Evolutionary conservation across 306 rosid species (phyloP).

Genomic region (Cicer chorassanicum): DNA sequence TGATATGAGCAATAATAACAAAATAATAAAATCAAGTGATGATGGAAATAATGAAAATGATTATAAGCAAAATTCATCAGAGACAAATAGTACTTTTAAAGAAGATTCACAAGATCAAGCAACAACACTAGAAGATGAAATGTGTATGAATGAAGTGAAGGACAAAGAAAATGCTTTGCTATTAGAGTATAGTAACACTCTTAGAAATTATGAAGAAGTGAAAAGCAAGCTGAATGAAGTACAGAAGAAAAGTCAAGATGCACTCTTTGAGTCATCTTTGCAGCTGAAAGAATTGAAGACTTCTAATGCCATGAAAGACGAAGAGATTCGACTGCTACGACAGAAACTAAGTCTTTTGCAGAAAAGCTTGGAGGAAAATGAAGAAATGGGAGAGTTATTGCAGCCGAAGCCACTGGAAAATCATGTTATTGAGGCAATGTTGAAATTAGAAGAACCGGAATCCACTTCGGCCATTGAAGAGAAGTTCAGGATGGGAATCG

Average conservation of each 20-base stretch:
- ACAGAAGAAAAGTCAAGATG: slow-evolving; percentile 62
- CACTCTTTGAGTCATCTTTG: slow-evolving; percentile 55
- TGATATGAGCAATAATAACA: slow-evolving; percentile 22
- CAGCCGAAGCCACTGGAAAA: slow-evolving; percentile 14
- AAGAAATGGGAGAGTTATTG: slow-evolving; percentile 44
- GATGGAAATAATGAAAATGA: slow-evolving; percentile 46
- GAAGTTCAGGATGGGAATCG: slow-evolving; percentile 67
- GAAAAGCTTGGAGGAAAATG: slow-evolving; percentile 59
- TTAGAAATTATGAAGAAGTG: slow-evolving; percentile 76
- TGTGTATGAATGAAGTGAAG: too few relatives aligned
- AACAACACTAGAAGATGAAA: slow-evolving; percentile 53
- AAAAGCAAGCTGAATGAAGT: slow-evolving; percentile 69
- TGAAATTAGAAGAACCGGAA: slow-evolving; percentile 42
- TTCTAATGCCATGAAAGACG: slow-evolving; percentile 72
- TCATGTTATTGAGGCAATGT: slow-evolving; percentile 45
- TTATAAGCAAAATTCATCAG: slow-evolving; percentile 40
- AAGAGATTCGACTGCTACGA: slow-evolving; percentile 73
- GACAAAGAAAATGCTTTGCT: slow-evolving; percentile 59
- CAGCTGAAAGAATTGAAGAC: slow-evolving; percentile 71
- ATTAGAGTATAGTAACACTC: slow-evolving; percentile 75
- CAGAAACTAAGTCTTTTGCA: slow-evolving; percentile 69
- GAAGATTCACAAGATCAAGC: slow-evolving; percentile 40
- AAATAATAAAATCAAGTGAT: slow-evolving; percentile 20
- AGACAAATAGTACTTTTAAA: slow-evolving; percentile 41
- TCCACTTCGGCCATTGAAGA: slow-evolving; percentile 66